phyloP scores from a whole-genome alignment of 805 yeast species.

The Suhomyces sp. region DNA sequence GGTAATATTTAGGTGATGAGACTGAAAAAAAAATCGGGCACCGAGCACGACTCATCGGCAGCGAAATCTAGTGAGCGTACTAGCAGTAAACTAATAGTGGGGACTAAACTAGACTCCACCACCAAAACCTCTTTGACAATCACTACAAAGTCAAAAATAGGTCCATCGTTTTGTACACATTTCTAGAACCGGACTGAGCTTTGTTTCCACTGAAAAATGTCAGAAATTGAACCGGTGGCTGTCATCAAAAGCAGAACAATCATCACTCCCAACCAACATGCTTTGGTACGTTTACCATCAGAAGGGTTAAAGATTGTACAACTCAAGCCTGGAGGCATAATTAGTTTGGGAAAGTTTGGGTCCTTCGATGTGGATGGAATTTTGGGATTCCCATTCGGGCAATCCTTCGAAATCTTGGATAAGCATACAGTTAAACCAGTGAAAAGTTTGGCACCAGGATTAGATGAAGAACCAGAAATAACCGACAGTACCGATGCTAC shows the following conservation, averaged over 20 bases:
- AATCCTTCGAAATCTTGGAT: conserved; percentile 78
- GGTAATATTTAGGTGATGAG: conserved; percentile 9
- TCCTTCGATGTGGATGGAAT: conserved; percentile 71
- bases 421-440: conserved; percentile 53
- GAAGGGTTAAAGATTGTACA: conserved; percentile 73
- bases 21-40: conserved; percentile 20
- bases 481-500: conserved; percentile 15
- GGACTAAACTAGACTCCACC: no score
- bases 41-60: conserved; percentile 9
- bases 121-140: no score
- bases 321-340: conserved; percentile 55
- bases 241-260: conserved; percentile 21
- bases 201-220: not conserved
- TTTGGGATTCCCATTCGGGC: conserved; percentile 82
- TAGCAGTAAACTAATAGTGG: no score
- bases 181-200: no score
- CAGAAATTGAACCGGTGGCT: not conserved
- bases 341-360: conserved; percentile 91
- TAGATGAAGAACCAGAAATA: conserved; percentile 11
- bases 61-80: no score
- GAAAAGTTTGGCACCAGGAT: conserved; percentile 29
- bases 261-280: conserved; percentile 53
- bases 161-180: no score
- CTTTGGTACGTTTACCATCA: conserved; percentile 76
- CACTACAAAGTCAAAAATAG: no score